These are phyloP conservation scores for Tremella yokohamensis DNA, from an alignment of 768 basidiomycete genomes.

Conservation along the genomic window DNA sequence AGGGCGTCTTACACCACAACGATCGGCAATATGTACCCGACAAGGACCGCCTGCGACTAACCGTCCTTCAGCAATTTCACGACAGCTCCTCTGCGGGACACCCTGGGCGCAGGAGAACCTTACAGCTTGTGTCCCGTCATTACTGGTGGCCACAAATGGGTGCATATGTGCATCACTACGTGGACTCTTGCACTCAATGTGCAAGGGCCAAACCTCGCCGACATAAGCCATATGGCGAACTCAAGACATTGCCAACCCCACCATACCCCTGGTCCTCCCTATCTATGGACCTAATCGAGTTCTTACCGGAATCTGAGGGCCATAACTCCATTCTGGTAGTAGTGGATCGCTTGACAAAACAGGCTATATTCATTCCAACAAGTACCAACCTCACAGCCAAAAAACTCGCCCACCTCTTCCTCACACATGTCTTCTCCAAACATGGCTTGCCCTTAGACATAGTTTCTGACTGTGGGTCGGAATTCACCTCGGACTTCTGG, in stretches of 20 bases:
- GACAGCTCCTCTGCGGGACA: conserved; percentile 50
- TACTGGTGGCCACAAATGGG: conserved; percentile 50
- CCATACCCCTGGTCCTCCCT: conserved; percentile 50
- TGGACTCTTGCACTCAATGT: conserved; percentile 39
- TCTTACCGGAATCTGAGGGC: conserved; percentile 45
- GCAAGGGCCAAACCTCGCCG: conserved; percentile 46
- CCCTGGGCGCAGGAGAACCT: conserved; percentile 52
- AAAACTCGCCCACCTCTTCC: conserved; percentile 32
- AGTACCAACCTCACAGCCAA: conserved; percentile 40
- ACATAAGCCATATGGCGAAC: conserved; percentile 48
- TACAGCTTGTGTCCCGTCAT: conserved; percentile 47
- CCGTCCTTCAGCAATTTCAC: neutral
- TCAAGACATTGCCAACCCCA: conserved; percentile 44
- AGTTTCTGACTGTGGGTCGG: conserved; percentile 39
- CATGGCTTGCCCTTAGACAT: conserved; percentile 42
- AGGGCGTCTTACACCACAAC: conserved; percentile 1
- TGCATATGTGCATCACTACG: conserved; percentile 43
- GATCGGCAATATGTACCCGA: conserved; percentile 1
- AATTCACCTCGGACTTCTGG: conserved; percentile 48
- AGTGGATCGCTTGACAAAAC: conserved; percentile 54
- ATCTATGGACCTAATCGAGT: conserved; percentile 53
- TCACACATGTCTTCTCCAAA: conserved; percentile 13
- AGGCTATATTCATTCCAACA: conserved; percentile 55
- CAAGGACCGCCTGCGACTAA: conserved; percentile 1
- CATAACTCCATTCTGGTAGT: conserved; percentile 54